Conservation (phyloP, 2,329 filamentous ascomycete genomes). For the Colletotrichum tanaceti region DNA sequence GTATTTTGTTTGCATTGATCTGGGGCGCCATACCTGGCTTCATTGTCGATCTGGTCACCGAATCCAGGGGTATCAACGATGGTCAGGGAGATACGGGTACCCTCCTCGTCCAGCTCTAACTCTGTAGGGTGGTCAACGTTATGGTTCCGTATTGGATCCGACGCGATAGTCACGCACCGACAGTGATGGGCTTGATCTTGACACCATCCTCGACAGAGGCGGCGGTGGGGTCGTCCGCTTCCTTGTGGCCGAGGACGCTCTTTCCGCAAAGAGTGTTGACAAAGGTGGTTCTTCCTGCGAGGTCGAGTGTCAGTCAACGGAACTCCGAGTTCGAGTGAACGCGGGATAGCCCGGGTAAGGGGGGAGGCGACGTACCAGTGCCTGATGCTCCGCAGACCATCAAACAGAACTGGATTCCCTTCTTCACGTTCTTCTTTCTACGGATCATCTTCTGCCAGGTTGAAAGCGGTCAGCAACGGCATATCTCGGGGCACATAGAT, state of each 20-base stretch:
- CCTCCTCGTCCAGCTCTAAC: constrained; percentile 96
- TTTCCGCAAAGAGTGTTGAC: constrained; percentile 99
- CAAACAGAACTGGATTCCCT: constrained; percentile 99
- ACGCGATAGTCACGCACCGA: constrained; percentile 71
- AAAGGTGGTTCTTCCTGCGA: constrained; percentile 91
- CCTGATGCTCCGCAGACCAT: constrained; percentile 99
- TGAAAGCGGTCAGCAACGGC: constrained; percentile 45
- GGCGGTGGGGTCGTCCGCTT: constrained; percentile 87
- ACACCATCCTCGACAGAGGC: constrained; percentile 97
- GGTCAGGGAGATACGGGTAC: constrained; percentile 96
- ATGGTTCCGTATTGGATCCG: constrained; percentile 1
- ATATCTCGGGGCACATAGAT: constrained; percentile 30
- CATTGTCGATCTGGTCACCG: constrained; percentile 98
- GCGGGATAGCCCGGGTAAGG: constrained; percentile 34
- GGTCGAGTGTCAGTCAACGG: constrained; percentile 28
- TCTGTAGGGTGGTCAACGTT: constrained; percentile 64
- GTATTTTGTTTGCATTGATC: not conserved
- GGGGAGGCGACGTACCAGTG: constrained; percentile 81
- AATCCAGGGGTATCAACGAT: constrained; percentile 99
- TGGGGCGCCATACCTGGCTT: constrained; percentile 77
- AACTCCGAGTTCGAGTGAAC: constrained; percentile 12
- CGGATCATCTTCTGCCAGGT: constrained; percentile 86
- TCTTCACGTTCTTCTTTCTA: constrained; percentile 99
- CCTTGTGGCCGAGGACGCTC: constrained; percentile 89
- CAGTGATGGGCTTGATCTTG: constrained; percentile 98